Conservation (phyloP, 2,329 filamentous ascomycete genomes). For the Colletotrichum trifolii region DNA sequence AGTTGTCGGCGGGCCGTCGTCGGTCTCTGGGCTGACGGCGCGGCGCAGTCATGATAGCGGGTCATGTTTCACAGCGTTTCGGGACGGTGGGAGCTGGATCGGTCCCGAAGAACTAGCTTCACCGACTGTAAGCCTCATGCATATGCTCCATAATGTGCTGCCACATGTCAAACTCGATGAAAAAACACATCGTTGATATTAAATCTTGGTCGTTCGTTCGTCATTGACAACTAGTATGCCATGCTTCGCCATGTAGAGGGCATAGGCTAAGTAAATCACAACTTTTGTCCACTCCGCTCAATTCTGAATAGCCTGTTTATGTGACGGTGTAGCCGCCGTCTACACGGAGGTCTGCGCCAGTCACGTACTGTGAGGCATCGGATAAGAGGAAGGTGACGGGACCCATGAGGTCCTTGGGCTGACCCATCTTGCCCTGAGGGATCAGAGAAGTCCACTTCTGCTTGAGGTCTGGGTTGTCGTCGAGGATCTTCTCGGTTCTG, state of each 20-base stretch:
- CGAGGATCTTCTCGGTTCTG: conserved; percentile 92
- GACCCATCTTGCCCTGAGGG: conserved; percentile 92
- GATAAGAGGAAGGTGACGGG: conserved; percentile 88
- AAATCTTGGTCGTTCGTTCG: conserved; percentile 7
- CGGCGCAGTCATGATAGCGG: not conserved
- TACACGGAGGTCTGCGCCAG: conserved; percentile 80
- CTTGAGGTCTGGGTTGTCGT: conserved; percentile 91
- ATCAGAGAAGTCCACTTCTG: conserved; percentile 93
- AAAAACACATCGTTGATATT: not conserved
- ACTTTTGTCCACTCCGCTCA: not conserved
- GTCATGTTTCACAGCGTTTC: conserved; percentile 15
- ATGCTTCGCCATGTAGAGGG: too few species aligned
- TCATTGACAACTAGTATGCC: conserved; percentile 8
- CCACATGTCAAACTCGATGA: conserved; percentile 5
- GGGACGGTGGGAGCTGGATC: not conserved
- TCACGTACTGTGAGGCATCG: conserved; percentile 80
- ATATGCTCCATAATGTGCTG: not conserved
- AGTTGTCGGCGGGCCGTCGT: conserved; percentile 9
- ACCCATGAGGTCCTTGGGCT: conserved; percentile 92
- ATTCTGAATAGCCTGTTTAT: conserved; percentile 49
- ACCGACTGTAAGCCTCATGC: not conserved
- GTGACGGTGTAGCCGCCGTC: conserved; percentile 92
- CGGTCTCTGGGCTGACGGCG: not conserved
- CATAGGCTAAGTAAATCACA: not conserved
- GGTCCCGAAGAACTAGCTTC: conserved; percentile 4